Conservation (phyloP, 306 rosid species). For the Vachellia collinsii region DNA sequence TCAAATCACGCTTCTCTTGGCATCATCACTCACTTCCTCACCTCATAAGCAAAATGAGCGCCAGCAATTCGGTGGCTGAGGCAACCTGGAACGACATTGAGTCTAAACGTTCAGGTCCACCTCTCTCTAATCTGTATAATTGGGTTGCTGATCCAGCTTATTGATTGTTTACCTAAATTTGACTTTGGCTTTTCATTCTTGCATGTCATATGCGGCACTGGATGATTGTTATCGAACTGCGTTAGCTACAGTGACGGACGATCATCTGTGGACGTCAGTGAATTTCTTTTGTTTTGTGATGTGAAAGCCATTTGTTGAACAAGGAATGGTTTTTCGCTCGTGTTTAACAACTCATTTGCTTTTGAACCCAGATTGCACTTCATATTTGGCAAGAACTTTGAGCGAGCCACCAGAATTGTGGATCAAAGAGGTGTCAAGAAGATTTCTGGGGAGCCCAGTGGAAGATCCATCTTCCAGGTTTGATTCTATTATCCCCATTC, state of each 20-base stretch:
- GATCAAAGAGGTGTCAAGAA: conserved; percentile 86
- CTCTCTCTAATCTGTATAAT: not conserved
- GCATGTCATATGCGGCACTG: not conserved
- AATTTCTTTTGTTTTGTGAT: conserved; percentile 7
- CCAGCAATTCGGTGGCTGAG: conserved; percentile 39
- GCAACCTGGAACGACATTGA: conserved; percentile 45
- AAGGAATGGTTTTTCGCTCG: not conserved
- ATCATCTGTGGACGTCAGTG: conserved; percentile 53
- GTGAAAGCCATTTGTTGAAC: not conserved
- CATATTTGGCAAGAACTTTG: conserved; percentile 91
- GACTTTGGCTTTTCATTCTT: conserved; percentile 6
- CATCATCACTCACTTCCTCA: not conserved
- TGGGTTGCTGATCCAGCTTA: not conserved
- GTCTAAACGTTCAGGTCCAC: conserved; percentile 34
- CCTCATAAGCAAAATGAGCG: conserved; percentile 29
- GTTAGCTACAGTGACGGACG: conserved; percentile 41
- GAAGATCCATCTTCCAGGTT: conserved; percentile 89
- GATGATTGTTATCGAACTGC: not conserved
- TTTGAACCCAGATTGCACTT: conserved; percentile 66
- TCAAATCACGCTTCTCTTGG: not conserved
- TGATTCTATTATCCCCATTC: conserved; percentile 11
- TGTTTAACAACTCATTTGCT: conserved; percentile 15
- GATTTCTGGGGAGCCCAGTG: conserved; percentile 70
- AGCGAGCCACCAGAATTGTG: conserved; percentile 83
- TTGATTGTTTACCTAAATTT: not conserved